phyloP scores from a whole-genome alignment of 2,329 filamentous ascomycete genomes.

The Annulohypoxylon truncatum region DNA sequence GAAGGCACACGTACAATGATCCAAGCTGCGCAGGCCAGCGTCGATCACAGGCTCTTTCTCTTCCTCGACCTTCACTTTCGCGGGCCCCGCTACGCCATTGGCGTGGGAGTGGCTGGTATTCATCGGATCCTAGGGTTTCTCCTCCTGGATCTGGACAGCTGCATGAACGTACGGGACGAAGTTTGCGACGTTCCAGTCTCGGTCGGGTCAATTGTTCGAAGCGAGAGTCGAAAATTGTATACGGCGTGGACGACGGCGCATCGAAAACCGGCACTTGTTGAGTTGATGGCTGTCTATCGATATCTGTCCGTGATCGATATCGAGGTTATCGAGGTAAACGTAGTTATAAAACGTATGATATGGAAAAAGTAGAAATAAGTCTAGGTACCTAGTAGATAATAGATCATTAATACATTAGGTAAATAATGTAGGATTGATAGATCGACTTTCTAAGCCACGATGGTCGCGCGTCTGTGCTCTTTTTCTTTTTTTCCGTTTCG shows the following conservation, averaged over 20 bases:
- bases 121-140: constrained; percentile 47
- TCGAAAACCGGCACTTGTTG: constrained; percentile 26
- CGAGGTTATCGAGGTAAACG: not conserved
- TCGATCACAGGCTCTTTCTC: constrained; percentile 59
- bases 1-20: constrained; percentile 73
- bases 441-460: constrained; percentile 27
- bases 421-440: constrained; percentile 22
- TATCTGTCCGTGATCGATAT: constrained; percentile 16
- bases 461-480: constrained; percentile 7
- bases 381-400: not conserved
- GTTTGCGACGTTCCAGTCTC: constrained; percentile 44
- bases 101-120: constrained; percentile 48
- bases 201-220: constrained; percentile 26
- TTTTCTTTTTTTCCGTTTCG: not conserved
- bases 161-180: constrained; percentile 40
- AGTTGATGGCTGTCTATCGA: not conserved
- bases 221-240: constrained; percentile 11
- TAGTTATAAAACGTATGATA: constrained; percentile 1
- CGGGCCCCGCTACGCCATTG: constrained; percentile 29
- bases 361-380: not conserved
- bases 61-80: constrained; percentile 26
- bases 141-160: constrained; percentile 24
- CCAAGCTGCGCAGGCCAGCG: constrained; percentile 82
- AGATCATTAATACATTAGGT: not conserved
- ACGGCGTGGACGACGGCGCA: constrained; percentile 40